phyloP scores from a whole-genome alignment of 2,329 filamentous ascomycete species.

The Microdochium bolleyi region DNA sequence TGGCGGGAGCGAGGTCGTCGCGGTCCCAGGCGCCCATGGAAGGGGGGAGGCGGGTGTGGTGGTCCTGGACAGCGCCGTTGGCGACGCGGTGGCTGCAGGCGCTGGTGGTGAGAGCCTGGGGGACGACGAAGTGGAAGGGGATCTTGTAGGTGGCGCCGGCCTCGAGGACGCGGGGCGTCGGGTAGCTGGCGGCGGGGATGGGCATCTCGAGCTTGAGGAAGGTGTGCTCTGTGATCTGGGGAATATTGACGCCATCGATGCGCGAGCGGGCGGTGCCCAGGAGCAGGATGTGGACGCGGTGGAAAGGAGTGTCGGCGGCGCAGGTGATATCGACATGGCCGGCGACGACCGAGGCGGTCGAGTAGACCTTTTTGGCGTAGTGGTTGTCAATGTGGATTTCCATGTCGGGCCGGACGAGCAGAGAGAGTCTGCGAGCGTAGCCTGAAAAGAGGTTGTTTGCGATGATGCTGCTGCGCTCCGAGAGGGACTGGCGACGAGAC shows the following conservation, averaged over 20 bases:
- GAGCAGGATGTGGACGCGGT: constrained; percentile 43
- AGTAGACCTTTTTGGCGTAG: constrained; percentile 47
- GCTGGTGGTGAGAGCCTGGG: constrained; percentile 46
- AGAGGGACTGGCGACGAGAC: not conserved
- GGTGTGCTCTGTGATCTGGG: constrained; percentile 38
- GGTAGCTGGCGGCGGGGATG: constrained; percentile 36
- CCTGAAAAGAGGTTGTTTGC: not conserved
- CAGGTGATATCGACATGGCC: constrained; percentile 40
- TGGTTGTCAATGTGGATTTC: constrained; percentile 43
- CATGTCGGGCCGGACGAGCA: constrained; percentile 27
- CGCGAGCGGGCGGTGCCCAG: constrained; percentile 41
- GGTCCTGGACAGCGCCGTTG: constrained; percentile 36
- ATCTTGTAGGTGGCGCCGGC: constrained; percentile 39
- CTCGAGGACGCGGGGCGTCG: constrained; percentile 36
- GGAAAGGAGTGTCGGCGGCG: constrained; percentile 37
- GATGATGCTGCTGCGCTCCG: not conserved
- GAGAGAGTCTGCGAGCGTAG: constrained; percentile 10
- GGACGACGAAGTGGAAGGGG: constrained; percentile 53
- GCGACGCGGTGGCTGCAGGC: constrained; percentile 44
- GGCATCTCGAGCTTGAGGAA: constrained; percentile 30
- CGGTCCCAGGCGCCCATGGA: constrained; percentile 43
- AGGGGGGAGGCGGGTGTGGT: constrained; percentile 46
- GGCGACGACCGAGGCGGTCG: constrained; percentile 40
- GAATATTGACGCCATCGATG: constrained; percentile 41
- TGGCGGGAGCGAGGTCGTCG: constrained; percentile 46